Conservation (phyloP, 1,284 basidiomycete genomes). For the Trametes sp. region DNA sequence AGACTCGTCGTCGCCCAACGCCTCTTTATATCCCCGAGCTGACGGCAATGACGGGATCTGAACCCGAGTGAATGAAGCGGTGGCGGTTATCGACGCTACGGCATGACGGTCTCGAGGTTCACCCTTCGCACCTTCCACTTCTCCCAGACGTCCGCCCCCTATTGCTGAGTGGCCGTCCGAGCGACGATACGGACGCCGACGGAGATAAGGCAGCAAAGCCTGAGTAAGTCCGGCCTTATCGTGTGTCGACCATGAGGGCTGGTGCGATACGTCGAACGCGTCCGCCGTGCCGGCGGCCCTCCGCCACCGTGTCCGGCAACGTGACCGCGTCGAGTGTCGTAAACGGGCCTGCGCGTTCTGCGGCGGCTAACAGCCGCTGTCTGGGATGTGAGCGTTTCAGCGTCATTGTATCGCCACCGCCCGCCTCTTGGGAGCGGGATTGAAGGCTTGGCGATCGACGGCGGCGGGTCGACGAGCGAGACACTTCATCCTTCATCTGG, state of each 20-base stretch:
- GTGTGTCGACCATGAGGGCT: slow-evolving; percentile 1
- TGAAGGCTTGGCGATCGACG: no score
- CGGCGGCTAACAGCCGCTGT: background rate
- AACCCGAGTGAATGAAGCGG: background rate
- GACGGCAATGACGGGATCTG: background rate
- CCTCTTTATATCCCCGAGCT: background rate
- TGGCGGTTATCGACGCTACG: slow-evolving; percentile 2
- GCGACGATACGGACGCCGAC: background rate
- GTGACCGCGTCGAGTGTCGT: slow-evolving; percentile 12
- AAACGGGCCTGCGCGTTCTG: background rate
- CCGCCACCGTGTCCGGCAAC: slow-evolving; percentile 13
- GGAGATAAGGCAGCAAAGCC: slow-evolving; percentile 7
- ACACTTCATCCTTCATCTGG: no score
- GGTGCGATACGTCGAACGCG: slow-evolving; percentile 3
- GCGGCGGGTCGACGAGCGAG: no score
- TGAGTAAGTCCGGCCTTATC: slow-evolving; percentile 16
- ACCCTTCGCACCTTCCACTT: background rate
- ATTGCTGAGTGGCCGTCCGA: background rate
- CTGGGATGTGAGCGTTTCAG: no score
- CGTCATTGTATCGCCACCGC: no score
- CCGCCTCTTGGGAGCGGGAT: no score
- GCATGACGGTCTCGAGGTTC: slow-evolving; percentile 5
- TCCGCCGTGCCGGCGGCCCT: slow-evolving; percentile 5
- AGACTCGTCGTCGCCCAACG: background rate
- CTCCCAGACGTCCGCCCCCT: background rate